Conservation (phyloP, 2,329 filamentous ascomycete genomes). For the Aaosphaeria pasadenensis region DNA sequence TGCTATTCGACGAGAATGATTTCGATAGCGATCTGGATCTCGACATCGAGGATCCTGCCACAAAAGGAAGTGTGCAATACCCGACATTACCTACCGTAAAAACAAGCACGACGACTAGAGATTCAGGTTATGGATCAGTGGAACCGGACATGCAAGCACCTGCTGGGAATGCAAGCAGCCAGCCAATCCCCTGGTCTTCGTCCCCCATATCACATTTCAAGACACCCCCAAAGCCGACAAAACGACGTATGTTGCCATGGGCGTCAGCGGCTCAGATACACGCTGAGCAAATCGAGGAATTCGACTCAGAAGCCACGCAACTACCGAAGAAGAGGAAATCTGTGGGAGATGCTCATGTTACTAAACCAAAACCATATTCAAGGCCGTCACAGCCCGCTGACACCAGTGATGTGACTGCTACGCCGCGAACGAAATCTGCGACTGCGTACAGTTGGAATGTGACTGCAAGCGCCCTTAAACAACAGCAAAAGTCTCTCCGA, state of each 20-base stretch:
- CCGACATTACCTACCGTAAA: conserved; percentile 34
- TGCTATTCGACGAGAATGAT: conserved; percentile 69
- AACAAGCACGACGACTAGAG: conserved; percentile 32
- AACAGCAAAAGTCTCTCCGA: conserved; percentile 71
- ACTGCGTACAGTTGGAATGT: conserved; percentile 64
- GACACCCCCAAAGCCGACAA: conserved; percentile 42
- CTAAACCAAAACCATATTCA: not conserved
- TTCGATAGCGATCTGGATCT: conserved; percentile 82
- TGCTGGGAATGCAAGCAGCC: conserved; percentile 46
- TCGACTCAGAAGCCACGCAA: not conserved
- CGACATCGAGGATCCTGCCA: conserved; percentile 62
- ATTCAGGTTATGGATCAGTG: conserved; percentile 27
- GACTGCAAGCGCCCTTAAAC: conserved; percentile 70
- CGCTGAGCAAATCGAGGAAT: conserved; percentile 7
- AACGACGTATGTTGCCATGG: conserved; percentile 67
- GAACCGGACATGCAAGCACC: conserved; percentile 14
- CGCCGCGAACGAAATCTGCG: conserved; percentile 5
- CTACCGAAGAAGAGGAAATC: conserved; percentile 22
- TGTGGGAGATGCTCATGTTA: conserved; percentile 17
- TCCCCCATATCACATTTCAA: conserved; percentile 52
- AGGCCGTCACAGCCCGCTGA: not conserved
- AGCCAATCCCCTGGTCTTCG: conserved; percentile 69
- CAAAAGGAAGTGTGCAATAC: conserved; percentile 43
- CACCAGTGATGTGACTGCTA: not conserved
- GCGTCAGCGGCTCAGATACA: conserved; percentile 8